Base-by-base conservation (phyloP, 352 stramenopile species). In the Elongisporangium prolatum region DNA sequence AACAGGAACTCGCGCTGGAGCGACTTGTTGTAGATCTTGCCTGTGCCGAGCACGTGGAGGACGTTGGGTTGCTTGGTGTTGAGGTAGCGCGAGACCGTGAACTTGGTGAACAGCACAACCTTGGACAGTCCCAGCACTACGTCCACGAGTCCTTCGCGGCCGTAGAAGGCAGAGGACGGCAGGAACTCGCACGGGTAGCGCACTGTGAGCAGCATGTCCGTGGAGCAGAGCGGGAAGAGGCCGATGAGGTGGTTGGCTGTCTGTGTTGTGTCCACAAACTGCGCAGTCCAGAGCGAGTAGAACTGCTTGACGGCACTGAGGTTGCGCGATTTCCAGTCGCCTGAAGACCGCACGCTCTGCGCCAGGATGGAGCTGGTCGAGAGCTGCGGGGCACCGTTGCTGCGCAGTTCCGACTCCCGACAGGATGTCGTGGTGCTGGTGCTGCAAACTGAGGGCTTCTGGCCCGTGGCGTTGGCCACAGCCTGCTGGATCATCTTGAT, bases 301-400 rank as follows among this genome's bases (percentile, higher is more conserved):
- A 93, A 95, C 60, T 95, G 83, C 64, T 91, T 91, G 52, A 90
- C 70, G 3, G 82, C 91, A 17, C 68, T 80, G 61, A 93, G 60
- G 60, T 95, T 95, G 56, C 85, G 80, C 4, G 74, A 86, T 57
- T 93, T 95, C 85, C 83, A 92, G 66, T 95, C 85, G 21, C 73
- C 64, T 0, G 83, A 92, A 13, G 83, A 93, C 2, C 85, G 83
- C 24, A 93, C 83, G 8, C 74, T 88, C 63, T 91, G 83, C 38
- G 75, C 66, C 50, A 87, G 53, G 50, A 86, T 48, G 40, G 59
- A 75, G 4, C 67, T 70, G 3, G 70, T 69, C 38, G 47, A 52
- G 13, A 59, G 50, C 8, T 54, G 54, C 21, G 54, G 50, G 9
- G 55, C 64, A 51, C 59, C 64, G 55, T 55, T 67, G 50, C 57